A percentile compares a stretch with the other conserved stretches of the same genome.
phyloP scores from a whole-genome alignment of 805 yeast species.

The Saturnispora quitensis region DNA sequence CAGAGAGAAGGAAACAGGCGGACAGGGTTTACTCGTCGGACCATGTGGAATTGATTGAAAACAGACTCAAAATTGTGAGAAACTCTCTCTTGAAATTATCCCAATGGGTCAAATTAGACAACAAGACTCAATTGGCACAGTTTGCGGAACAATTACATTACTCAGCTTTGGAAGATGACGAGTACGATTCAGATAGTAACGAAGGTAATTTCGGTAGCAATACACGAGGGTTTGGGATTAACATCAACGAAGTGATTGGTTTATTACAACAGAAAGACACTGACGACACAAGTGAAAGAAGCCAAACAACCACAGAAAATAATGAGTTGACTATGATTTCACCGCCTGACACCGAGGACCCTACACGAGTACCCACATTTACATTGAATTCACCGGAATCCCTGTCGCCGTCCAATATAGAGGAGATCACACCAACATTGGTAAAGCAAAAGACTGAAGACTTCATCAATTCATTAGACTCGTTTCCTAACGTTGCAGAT shows the following conservation, averaged over 20 bases:
- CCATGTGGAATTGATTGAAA: constrained; percentile 55
- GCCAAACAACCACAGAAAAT: background rate
- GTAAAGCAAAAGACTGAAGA: constrained; percentile 20
- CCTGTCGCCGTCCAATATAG: background rate
- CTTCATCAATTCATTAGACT: background rate
- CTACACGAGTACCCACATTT: background rate
- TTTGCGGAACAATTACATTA: background rate
- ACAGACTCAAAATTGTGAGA: constrained; percentile 44
- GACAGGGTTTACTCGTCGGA: constrained; percentile 52
- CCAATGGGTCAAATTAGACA: constrained; percentile 18
- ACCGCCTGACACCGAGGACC: background rate
- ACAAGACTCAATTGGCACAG: background rate
- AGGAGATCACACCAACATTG: constrained; percentile 1
- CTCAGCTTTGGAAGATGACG: background rate
- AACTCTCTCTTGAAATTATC: constrained; percentile 37
- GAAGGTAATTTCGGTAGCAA: constrained; percentile 2
- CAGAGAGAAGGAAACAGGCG: constrained; percentile 43
- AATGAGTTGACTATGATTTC: background rate
- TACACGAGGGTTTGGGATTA: constrained; percentile 3
- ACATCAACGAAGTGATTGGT: constrained; percentile 3
- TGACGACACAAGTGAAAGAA: background rate
- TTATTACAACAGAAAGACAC: constrained; percentile 3
- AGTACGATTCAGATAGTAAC: background rate
- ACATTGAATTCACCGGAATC: background rate
- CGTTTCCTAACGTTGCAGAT: background rate